These are phyloP conservation scores for Schoenoplectus triqueter DNA, from an alignment of 202 grass and related monocot species.

Conservation along the genomic window DNA sequence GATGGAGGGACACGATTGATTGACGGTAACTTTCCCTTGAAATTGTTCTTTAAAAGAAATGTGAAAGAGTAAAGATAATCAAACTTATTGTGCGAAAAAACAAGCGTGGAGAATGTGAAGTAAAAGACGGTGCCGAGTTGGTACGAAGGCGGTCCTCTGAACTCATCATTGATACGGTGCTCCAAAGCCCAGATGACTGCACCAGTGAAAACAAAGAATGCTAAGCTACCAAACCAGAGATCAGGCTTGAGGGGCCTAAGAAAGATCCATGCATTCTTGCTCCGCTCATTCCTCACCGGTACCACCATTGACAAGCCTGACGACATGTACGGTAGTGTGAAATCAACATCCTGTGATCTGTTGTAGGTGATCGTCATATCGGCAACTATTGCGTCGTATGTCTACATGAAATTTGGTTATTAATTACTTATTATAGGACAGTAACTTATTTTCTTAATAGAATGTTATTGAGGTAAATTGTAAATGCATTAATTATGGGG, in stretches of 20 bases:
- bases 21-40: neutral
- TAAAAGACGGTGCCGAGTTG: conserved; percentile 77
- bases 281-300: conserved; percentile 42
- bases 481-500: neutral
- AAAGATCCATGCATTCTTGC: conserved; percentile 60
- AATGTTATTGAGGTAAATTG: neutral
- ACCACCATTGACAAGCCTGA: conserved; percentile 68
- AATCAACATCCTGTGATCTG: conserved; percentile 58
- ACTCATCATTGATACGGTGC: conserved; percentile 59
- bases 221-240: conserved; percentile 62
- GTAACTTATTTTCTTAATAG: neutral
- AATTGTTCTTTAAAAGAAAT: neutral
- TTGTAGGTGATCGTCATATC: conserved; percentile 73
- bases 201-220: conserved; percentile 72
- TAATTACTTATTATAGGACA: neutral
- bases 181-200: conserved; percentile 74
- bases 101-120: conserved; percentile 80
- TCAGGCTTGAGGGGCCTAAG: conserved; percentile 62
- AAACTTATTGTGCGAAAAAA: conserved; percentile 65
- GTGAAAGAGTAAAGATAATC: neutral
- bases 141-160: conserved; percentile 45
- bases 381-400: conserved; percentile 63
- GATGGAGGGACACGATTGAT: neutral
- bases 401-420: conserved; percentile 27
- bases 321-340: conserved; percentile 62